Base-by-base conservation (phyloP, 2,329 filamentous ascomycete genomes). In the Lecanosticta acicola region DNA sequence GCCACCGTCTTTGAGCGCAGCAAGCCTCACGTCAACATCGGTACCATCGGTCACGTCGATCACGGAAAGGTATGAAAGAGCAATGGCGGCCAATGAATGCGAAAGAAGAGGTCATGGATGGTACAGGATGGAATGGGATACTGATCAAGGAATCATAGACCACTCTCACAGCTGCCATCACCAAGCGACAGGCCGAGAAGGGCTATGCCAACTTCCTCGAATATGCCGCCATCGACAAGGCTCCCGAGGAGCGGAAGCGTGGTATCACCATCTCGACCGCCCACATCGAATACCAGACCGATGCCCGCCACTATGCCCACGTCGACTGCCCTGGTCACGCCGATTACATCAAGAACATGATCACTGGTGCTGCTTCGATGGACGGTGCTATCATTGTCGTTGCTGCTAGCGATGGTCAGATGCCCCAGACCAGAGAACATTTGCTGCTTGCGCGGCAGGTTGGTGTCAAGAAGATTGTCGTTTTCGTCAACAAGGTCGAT, bases 291-390 rank as follows among this genome's bases (percentile, higher is more conserved):
- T 98, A 97, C 78, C 75, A 87, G 61, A 98, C 93, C 69, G 87
- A 95, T 0, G 78, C 77, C 68, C 85, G 93, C 66, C 93, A 98
- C 78, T 98, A 98, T 76, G 93, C 93, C 64, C 93, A 98, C 81
- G 93, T 98, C 77, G 93, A 98, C 81, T 98, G 93, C 74, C 93
- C 93, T 49, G 93, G 93, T 74, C 93, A 98, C 84, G 93, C 93
- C 73, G 93, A 98, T 88, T 98, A 98, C 80, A 97, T 98, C 78
- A 98, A 98, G 83, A 98, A 98, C 84, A 98, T 98, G 93, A 98
- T 98, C 71, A 98, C 93, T 59, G 93, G 93, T 83, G 90, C 93
- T 54, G 91, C 94, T 64, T 94, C 89, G 78, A 98, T 98, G 93
- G 93, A 98, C 64, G 93, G 93, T 64, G 91, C 93, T 64, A 91